Evolutionary conservation across 2,329 filamentous ascomycete genomes (phyloP).

Genomic region (Trichoderma aggressivum): DNA sequence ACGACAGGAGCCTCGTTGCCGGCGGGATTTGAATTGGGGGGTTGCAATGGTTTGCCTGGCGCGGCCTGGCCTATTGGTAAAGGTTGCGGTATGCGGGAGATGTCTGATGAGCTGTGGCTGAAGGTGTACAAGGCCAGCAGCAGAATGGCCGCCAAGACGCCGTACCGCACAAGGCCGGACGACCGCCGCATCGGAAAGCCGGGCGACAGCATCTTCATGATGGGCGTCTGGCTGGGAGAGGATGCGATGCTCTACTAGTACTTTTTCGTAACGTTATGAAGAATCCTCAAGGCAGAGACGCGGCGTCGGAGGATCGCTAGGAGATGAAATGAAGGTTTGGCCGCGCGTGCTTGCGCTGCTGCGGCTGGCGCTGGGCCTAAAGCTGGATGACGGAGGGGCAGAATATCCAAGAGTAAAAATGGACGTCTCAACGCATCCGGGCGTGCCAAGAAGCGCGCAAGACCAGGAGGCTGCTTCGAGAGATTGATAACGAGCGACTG

Average conservation of each 20-base stretch:
- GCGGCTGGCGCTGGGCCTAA: background rate
- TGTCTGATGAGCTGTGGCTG: slow-evolving; percentile 23
- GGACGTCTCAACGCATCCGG: background rate
- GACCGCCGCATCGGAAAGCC: slow-evolving; percentile 41
- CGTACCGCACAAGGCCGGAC: slow-evolving; percentile 43
- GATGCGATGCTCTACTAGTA: background rate
- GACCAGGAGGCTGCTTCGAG: background rate
- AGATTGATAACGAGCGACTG: slow-evolving; percentile 10
- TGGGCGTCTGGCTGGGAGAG: background rate
- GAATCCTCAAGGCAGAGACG: background rate
- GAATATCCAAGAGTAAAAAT: slow-evolving; percentile 2
- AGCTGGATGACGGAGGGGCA: slow-evolving; percentile 15
- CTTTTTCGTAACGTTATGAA: background rate
- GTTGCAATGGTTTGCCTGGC: background rate
- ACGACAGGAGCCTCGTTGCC: background rate
- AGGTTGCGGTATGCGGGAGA: background rate
- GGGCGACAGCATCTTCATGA: slow-evolving; percentile 37
- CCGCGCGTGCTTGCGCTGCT: slow-evolving; percentile 7
- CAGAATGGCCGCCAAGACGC: slow-evolving; percentile 37
- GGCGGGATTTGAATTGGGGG: background rate
- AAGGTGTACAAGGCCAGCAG: slow-evolving; percentile 33
- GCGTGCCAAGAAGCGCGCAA: slow-evolving; percentile 1
- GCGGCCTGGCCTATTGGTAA: background rate
- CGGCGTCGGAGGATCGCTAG: slow-evolving; percentile 3
- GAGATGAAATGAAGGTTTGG: background rate